A percentile compares a stretch with the other conserved stretches of the same genome.
phyloP scores from a whole-genome alignment of 2,329 filamentous ascomycete species.

The Teratosphaeria epicoccoides region DNA sequence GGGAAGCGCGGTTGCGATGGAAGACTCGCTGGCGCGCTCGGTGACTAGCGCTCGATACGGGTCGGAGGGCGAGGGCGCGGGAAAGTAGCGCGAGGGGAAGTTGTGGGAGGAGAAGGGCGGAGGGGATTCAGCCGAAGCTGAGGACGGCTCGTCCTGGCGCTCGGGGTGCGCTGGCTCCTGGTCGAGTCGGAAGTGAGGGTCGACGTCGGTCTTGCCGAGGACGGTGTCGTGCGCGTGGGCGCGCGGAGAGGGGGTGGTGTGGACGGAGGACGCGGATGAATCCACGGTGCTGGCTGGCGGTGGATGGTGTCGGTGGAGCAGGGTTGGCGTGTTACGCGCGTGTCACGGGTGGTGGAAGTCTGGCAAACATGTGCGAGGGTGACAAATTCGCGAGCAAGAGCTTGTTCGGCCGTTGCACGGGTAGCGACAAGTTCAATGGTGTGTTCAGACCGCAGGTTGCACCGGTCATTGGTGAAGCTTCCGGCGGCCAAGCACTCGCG shows the following conservation, averaged over 20 bases:
- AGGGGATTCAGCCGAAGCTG: constrained; percentile 42
- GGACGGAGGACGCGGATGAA: constrained; percentile 15
- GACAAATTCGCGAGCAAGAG: neutral
- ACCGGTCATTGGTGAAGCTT: neutral
- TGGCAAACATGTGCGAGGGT: neutral
- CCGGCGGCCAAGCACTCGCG: neutral
- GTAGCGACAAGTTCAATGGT: neutral
- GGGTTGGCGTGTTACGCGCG: neutral
- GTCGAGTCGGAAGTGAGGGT: constrained; percentile 21
- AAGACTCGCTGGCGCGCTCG: constrained; percentile 25
- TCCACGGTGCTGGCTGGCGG: neutral
- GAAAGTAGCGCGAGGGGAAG: constrained; percentile 51
- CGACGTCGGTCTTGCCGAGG: constrained; percentile 21
- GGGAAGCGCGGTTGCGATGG: constrained; percentile 39
- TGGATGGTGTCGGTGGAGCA: neutral
- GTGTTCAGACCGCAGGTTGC: neutral
- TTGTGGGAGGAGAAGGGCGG: constrained; percentile 57
- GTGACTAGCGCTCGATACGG: constrained; percentile 33
- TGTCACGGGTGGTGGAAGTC: neutral
- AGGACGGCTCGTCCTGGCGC: constrained; percentile 17
- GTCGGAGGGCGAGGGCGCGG: constrained; percentile 38
- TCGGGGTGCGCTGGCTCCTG: constrained; percentile 3
- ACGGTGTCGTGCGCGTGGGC: constrained; percentile 11
- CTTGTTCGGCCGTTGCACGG: neutral
- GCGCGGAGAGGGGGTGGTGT: constrained; percentile 24